phyloP scores from a whole-genome alignment of 306 rosid genomes.

The Ormosia emarginata region DNA sequence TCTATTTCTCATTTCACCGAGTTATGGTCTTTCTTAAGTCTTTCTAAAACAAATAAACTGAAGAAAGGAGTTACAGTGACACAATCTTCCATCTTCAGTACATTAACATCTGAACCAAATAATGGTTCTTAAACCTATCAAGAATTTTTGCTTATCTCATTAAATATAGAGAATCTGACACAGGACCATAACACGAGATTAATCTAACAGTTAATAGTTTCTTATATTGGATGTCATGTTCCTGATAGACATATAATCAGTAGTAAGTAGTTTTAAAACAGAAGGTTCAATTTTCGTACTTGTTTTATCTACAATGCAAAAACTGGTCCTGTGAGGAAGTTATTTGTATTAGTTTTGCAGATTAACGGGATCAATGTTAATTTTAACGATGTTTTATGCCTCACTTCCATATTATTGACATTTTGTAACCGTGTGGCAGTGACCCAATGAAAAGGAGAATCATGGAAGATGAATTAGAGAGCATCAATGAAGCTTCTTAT shows the following conservation, averaged over 20 bases:
- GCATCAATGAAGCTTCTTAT: constrained; percentile 35
- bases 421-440: constrained; percentile 40
- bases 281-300: not conserved
- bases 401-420: not conserved
- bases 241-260: not conserved
- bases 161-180: not conserved
- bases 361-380: not conserved
- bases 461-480: constrained; percentile 41
- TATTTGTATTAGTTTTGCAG: constrained; percentile 9
- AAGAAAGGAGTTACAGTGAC: not conserved
- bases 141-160: not conserved
- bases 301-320: not conserved
- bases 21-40: constrained; percentile 7
- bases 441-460: constrained; percentile 50
- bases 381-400: not conserved
- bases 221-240: not conserved
- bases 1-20: constrained; percentile 2
- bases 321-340: not conserved
- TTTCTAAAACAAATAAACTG: constrained; percentile 1
- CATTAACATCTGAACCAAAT: not conserved
- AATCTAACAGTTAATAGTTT: constrained; percentile 5
- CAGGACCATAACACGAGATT: not conserved
- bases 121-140: not conserved
- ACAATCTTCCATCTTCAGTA: not conserved
- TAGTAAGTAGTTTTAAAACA: not conserved